Base-by-base conservation (phyloP, 1,284 basidiomycete species). In the Ceratobasidium sp. region DNA sequence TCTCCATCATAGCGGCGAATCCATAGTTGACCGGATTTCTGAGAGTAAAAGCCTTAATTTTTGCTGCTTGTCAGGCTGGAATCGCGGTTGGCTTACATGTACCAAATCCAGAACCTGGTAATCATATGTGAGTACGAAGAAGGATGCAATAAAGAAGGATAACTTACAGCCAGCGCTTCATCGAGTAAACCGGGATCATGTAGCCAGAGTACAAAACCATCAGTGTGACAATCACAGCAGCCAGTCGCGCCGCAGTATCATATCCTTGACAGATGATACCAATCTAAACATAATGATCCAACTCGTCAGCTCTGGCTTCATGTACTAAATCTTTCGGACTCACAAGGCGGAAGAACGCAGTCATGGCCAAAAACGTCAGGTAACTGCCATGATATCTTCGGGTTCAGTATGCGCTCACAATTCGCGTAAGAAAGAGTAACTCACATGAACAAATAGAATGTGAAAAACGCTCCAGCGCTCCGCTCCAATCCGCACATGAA, bases 1-100 rank as follows among this genome's bases (percentile, higher is more conserved):
- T 96, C 83, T 92, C 91, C 88, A 95, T 91, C 67, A 90, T 86
- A 0, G 90, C 92, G 79, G 92, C 90, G 87, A 94, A 96, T 0
- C 91, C 92, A 84, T 95, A 97, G 17, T 90, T 85, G 54, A 94
- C 82, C 0, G 94, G 94, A 80, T 94, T 92, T 79, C 94, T 84
- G 83, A 94, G 92, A 33, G 47, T 17, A 23, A 28, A 20, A 10
- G 31, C 20, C n/a, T 42, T 20, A 23, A 13, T 56, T 28, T 13
- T 28, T 13, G 17, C 26, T 8, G 60, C 13, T 23, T 47, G 42
- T 39, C 42, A 49, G 37, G 39, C 26, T 33, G n/a, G 58, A 56
- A 33, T 56, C 20, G 20, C 6, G 15, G 20, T 11, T 26, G 13
- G 77, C 78, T 75, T 67, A 80, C 78, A 82, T 65, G 26, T 75